These are phyloP conservation scores for Cordyceps pruinosa DNA, from an alignment of 2,329 filamentous ascomycete genomes.

Conservation along the genomic window DNA sequence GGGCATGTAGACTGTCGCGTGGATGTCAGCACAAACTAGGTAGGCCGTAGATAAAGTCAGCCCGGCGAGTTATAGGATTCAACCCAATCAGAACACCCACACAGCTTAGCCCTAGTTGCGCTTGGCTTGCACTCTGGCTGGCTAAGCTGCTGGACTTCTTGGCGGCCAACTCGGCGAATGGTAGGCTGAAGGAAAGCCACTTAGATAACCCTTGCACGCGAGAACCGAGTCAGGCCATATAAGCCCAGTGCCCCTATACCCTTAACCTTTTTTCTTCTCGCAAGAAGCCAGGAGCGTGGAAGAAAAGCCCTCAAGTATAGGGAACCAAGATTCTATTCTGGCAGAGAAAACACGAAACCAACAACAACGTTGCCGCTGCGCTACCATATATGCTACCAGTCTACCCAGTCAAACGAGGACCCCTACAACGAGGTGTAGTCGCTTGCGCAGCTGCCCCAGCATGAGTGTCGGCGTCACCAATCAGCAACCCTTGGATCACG, in stretches of 20 bases:
- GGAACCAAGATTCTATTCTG: no score
- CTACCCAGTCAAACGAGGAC: no score
- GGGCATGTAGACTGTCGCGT: no score
- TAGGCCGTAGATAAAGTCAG: no score
- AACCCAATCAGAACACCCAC: not conserved
- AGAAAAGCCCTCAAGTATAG: no score
- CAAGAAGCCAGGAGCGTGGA: not conserved
- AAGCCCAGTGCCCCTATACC: not conserved
- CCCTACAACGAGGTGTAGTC: no score
- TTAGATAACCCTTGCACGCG: not conserved
- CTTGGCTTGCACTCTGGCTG: not conserved
- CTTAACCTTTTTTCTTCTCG: not conserved
- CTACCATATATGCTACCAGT: no score
- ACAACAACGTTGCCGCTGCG: no score
- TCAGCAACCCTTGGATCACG: not conserved
- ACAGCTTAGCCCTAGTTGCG: not conserved
- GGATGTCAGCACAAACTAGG: no score
- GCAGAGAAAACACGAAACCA: no score
- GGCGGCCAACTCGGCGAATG: not conserved
- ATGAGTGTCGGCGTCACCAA: not conserved
- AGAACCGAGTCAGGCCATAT: conserved; percentile 4
- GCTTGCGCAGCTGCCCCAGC: not conserved
- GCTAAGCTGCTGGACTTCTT: no score
- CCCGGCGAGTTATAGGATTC: no score
- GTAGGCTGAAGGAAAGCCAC: not conserved